Evolutionary conservation across 2,329 filamentous ascomycete genomes (phyloP).

Genomic region (Capronia epimyces): DNA sequence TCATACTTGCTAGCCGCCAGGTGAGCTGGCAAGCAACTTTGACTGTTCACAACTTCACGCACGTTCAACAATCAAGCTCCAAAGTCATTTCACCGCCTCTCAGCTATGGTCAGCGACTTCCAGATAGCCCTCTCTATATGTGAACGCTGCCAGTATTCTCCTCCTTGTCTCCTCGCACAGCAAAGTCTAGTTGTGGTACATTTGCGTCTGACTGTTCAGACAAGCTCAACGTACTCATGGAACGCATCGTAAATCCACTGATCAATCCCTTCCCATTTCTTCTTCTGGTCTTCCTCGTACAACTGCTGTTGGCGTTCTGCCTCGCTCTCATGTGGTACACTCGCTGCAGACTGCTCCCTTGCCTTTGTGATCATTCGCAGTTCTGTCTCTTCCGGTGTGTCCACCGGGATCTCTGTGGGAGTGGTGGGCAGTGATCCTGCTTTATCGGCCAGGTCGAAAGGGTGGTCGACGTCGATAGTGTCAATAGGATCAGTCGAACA

Average conservation of each 20-base stretch:
- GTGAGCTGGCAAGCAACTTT: too few species aligned
- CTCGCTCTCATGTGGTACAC: conserved; percentile 7
- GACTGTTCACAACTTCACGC: too few species aligned
- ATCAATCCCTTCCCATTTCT: conserved; percentile 37
- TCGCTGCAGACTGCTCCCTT: neutral
- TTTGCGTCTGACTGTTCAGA: conserved; percentile 24
- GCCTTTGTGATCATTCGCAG: neutral
- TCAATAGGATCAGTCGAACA: neutral
- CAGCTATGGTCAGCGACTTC: too few species aligned
- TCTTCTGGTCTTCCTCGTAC: conserved; percentile 24
- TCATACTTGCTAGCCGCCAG: too few species aligned
- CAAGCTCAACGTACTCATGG: conserved; percentile 38
- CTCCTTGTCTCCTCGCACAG: too few species aligned
- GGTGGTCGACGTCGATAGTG: neutral
- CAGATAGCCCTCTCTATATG: neutral
- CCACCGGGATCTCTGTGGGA: neutral
- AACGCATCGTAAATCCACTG: conserved; percentile 38
- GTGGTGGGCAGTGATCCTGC: neutral
- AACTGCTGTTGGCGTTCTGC: conserved; percentile 13
- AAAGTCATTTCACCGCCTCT: too few species aligned
- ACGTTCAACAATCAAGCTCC: too few species aligned
- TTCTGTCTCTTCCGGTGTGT: neutral
- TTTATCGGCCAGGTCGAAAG: neutral
- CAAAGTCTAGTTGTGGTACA: too few species aligned
- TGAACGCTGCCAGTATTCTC: neutral